phyloP scores from a whole-genome alignment of 129 eudicot species.

The Solidago caesia region DNA sequence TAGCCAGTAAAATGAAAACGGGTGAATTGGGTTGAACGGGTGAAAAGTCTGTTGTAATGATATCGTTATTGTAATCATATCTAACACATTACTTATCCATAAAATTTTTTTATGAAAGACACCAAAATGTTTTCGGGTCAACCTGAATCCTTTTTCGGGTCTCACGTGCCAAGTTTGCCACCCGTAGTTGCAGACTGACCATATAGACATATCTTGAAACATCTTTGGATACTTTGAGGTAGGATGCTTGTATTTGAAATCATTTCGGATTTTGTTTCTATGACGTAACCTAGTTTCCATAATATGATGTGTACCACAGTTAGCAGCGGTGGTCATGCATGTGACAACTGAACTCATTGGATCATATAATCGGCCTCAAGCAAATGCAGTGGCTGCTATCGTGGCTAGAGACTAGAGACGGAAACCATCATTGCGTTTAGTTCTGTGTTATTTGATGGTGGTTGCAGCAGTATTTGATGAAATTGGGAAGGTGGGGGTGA shows the following conservation, averaged over 20 bases:
- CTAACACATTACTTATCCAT: not conserved
- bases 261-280: conserved; percentile 22
- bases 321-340: conserved; percentile 30
- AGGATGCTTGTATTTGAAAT: conserved; percentile 11
- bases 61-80: not conserved
- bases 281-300: conserved; percentile 3
- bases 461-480: not conserved
- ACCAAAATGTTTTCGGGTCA: not conserved
- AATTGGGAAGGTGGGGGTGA: conserved; percentile 10
- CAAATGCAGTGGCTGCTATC: conserved; percentile 1
- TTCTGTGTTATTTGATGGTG: too few species aligned
- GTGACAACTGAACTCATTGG: conserved; percentile 17
- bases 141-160: not conserved
- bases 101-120: too few species aligned
- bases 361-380: conserved; percentile 16
- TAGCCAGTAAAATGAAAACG: too few species aligned
- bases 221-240: not conserved
- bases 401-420: too few species aligned
- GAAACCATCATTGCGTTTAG: too few species aligned
- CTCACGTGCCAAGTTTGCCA: not conserved
- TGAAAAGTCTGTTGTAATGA: too few species aligned
- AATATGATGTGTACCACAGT: conserved; percentile 9
- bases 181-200: not conserved
- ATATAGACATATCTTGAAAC: conserved; percentile 3
- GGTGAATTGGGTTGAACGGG: too few species aligned